These are phyloP conservation scores for Juglanconis oblonga DNA, from an alignment of 2,329 filamentous ascomycete species.

Conservation along the genomic window DNA sequence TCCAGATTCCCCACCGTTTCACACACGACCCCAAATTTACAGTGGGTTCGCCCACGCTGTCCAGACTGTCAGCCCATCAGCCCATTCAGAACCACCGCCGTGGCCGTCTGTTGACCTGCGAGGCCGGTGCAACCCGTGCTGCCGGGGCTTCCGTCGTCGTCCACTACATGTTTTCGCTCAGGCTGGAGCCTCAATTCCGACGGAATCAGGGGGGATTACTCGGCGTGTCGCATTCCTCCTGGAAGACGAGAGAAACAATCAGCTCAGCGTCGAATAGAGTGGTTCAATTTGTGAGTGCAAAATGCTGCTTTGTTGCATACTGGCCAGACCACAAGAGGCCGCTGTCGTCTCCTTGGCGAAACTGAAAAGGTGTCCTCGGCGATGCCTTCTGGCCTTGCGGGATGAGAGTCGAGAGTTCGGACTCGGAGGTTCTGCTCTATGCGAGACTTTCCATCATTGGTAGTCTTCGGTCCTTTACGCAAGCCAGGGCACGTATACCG, in stretches of 20 bases:
- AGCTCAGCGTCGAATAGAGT: conserved; percentile 7
- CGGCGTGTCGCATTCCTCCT: background rate
- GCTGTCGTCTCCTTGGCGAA: too few relatives aligned
- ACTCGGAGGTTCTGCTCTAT: background rate
- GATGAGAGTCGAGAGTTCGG: too few relatives aligned
- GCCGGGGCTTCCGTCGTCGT: conserved; percentile 6
- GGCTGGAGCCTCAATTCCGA: background rate
- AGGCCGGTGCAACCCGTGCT: background rate
- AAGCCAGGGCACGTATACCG: background rate
- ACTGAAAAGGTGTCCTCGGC: too few relatives aligned
- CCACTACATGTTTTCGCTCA: background rate
- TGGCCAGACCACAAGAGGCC: too few relatives aligned
- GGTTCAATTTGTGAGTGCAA: background rate
- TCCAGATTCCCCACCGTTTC: conserved; percentile 19
- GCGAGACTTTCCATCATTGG: background rate
- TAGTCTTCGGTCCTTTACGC: background rate
- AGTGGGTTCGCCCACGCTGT: conserved; percentile 1
- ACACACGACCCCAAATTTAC: background rate
- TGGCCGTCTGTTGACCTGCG: conserved; percentile 1
- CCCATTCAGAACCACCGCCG: conserved; percentile 2
- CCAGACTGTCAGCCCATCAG: conserved; percentile 5
- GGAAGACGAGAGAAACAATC: background rate
- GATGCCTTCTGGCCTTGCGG: too few relatives aligned
- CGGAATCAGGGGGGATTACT: background rate
- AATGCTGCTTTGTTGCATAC: background rate